Evolutionary conservation across 192 early-diverging fungal species (phyloP), one percentile per base, ranked within the genome.

Genomic region (Coemansia sp.): DNA sequence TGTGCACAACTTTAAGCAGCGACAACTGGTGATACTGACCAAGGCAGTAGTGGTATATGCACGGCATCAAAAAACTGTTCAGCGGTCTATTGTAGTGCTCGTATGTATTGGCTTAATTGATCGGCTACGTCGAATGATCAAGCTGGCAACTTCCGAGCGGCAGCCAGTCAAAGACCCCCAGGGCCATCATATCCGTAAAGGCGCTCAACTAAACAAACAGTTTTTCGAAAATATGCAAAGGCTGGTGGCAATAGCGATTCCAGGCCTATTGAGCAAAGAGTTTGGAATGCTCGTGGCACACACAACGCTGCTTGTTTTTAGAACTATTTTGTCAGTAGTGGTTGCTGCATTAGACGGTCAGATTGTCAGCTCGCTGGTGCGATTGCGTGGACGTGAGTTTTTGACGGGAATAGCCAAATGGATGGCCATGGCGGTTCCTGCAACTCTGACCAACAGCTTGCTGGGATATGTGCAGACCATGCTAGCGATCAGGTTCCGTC

Each of bases 401-500:
- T 63, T 96, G 48, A 65, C 78, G 39, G 88, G 93, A 10, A 86
- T 98, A 43, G 78, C 86, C 36, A 90, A 86, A 78, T 96, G 93
- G 93, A 94, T 95, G 90, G 82, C 77, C 15, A 85, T 97, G 47
- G 93, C 94, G 12, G 81, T 98, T 23, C 95, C 95, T 6, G 95
- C 94, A 10, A 98, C 95, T 41, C 91, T 94, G 75, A 96, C 95
- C 52, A 98, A 98, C 78, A 88, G 85, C 66, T 88, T 96, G 86
- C 77, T 92, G 54, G 83, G 81, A 37, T 90, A 84, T 55, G 72
- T 91, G 71, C 89, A 91, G 60, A 87, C 80, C 50, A 85, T 84
- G 72, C 78, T 92, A 21, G 81, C 88, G 2, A 82, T 92, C 47
- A 83, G 84, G 42, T 91, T 92, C 83, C 83, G 91, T 21, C 88